Conservation (phyloP, 2,329 filamentous ascomycete genomes). For the Monilinia polystroma region DNA sequence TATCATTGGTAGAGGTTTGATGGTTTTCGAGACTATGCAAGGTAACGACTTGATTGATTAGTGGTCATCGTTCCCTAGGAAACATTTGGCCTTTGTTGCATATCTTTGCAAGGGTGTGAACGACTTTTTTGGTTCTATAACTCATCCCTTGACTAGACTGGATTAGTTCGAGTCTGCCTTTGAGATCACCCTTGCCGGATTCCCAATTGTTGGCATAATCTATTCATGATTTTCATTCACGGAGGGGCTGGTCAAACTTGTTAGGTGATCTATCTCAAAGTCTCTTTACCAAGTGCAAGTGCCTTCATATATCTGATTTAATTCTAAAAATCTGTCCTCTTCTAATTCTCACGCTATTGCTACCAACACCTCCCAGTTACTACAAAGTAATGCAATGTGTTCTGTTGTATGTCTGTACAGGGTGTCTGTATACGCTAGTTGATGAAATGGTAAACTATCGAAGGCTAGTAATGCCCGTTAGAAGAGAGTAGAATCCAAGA, state of each 20-base stretch:
- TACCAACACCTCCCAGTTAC: background rate
- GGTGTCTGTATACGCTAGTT: background rate
- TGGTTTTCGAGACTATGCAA: background rate
- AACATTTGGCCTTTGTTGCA: background rate
- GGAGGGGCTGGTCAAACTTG: background rate
- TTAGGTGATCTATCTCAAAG: background rate
- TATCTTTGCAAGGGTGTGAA: background rate
- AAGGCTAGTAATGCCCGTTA: background rate
- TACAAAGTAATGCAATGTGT: background rate
- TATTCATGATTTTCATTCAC: background rate
- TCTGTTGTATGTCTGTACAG: background rate
- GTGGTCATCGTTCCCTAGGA: background rate
- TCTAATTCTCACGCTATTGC: background rate
- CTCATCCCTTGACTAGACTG: background rate
- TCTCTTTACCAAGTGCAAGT: background rate
- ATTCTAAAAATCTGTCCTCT: background rate
- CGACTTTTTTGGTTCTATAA: background rate
- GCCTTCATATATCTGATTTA: background rate
- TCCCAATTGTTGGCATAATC: background rate
- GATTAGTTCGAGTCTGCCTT: background rate
- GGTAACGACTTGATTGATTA: background rate
- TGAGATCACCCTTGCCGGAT: background rate
- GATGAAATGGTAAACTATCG: background rate
- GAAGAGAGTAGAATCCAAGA: background rate
- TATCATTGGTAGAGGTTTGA: background rate